Evolutionary conservation across 2,329 filamentous ascomycete genomes (phyloP).

Genomic region (Xenosphaeropsis pyriputrescens): DNA sequence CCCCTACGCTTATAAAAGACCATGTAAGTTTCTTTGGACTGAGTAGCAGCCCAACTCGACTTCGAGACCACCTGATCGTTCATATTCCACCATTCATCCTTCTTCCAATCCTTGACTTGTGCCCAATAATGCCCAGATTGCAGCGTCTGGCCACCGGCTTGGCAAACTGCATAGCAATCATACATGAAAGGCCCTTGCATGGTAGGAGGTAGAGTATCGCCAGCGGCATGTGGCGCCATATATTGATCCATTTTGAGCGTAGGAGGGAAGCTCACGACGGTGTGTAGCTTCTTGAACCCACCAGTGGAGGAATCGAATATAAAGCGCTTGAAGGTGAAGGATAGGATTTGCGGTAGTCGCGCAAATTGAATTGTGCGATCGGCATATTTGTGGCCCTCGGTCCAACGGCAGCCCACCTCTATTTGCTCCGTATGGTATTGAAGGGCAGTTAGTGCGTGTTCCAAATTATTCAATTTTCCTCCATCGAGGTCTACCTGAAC

Average conservation of each 20-base stretch:
- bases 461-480: neutral
- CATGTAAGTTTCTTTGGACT: slow-evolving; percentile 2
- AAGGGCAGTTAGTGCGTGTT: no score
- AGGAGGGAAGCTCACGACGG: slow-evolving; percentile 16
- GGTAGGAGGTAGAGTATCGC: slow-evolving; percentile 38
- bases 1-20: slow-evolving; percentile 3
- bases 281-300: no score
- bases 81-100: slow-evolving; percentile 2
- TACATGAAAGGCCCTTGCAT: slow-evolving; percentile 39
- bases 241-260: slow-evolving; percentile 47
- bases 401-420: slow-evolving; percentile 22
- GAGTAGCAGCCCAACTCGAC: neutral
- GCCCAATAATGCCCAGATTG: slow-evolving; percentile 12
- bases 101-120: slow-evolving; percentile 8
- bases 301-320: slow-evolving; percentile 13
- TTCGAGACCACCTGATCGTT: slow-evolving; percentile 1
- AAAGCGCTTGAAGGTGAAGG: slow-evolving; percentile 56
- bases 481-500: slow-evolving; percentile 46
- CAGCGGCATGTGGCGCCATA: slow-evolving; percentile 63
- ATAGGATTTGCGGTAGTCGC: slow-evolving; percentile 12
- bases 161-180: slow-evolving; percentile 71
- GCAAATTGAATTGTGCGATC: slow-evolving; percentile 2
- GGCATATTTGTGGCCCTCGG: slow-evolving; percentile 13
- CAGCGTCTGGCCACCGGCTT: slow-evolving; percentile 8
- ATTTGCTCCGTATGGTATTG: neutral